phyloP scores from a whole-genome alignment of 73 alveolate genomes.

The Loxodes magnus region DNA sequence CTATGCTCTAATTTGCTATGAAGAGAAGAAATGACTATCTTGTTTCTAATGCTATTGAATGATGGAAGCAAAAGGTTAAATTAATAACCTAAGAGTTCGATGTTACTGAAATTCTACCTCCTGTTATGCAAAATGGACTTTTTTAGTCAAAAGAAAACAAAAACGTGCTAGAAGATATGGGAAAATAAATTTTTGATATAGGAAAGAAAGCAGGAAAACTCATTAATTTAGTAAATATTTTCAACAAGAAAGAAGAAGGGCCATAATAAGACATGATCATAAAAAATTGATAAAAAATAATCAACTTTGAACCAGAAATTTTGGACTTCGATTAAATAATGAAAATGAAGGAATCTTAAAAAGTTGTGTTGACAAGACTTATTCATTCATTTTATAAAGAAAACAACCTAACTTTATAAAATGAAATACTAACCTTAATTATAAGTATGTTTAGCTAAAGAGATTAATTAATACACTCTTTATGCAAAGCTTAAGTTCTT shows the following conservation, averaged over 20 bases:
- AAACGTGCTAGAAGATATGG: not conserved
- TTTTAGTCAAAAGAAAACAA: not conserved
- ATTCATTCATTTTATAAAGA: no score
- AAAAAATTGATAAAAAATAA: no score
- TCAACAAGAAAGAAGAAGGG: not conserved
- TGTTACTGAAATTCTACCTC: not conserved
- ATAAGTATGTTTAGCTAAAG: no score
- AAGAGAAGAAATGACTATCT: conserved; percentile 1
- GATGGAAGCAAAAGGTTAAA: not conserved
- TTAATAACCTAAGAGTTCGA: not conserved
- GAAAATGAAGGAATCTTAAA: no score
- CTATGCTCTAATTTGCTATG: not conserved
- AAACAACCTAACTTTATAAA: no score
- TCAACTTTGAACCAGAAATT: no score
- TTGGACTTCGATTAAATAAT: no score
- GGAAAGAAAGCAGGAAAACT: not conserved
- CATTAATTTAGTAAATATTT: not conserved
- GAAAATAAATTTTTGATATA: not conserved
- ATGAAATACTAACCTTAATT: no score
- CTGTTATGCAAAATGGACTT: not conserved
- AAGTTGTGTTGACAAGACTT: no score
- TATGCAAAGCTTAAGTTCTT: no score
- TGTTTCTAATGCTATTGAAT: not conserved
- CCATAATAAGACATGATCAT: not conserved
- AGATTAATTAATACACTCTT: no score